Evolutionary conservation across 1,284 basidiomycete species (phyloP).

Genomic region (Hortiboletus rubellus): DNA sequence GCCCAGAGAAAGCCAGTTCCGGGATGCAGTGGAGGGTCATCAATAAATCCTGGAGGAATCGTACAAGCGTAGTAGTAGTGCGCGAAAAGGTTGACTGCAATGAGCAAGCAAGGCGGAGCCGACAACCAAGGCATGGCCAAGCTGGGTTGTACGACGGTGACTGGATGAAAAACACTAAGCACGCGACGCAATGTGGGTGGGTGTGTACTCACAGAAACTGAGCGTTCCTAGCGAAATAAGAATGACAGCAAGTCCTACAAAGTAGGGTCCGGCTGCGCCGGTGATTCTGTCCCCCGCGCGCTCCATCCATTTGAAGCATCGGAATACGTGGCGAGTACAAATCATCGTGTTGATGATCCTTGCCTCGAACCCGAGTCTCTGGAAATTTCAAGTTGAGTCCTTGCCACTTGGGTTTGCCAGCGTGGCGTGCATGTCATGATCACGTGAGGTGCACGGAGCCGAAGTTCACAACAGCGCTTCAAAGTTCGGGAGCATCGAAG

Average conservation of each 20-base stretch:
- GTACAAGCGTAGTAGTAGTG: slow-evolving; percentile 88
- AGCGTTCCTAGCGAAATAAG: slow-evolving; percentile 70
- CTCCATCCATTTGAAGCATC: slow-evolving; percentile 85
- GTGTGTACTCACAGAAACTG: slow-evolving; percentile 73
- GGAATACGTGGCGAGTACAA: slow-evolving; percentile 67
- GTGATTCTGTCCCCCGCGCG: slow-evolving; percentile 77
- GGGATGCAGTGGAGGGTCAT: slow-evolving; percentile 36
- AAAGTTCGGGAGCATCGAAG: too few relatives aligned
- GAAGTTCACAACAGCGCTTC: too few relatives aligned
- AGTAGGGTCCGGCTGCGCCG: slow-evolving; percentile 88
- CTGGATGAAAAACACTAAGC: slow-evolving; percentile 40
- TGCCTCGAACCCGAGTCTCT: neutral
- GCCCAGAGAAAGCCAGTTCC: slow-evolving; percentile 57
- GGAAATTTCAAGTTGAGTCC: neutral
- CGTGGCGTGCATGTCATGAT: too few relatives aligned
- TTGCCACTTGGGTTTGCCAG: neutral
- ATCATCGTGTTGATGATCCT: slow-evolving; percentile 35
- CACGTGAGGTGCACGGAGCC: too few relatives aligned
- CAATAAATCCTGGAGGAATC: slow-evolving; percentile 70
- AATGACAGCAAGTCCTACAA: slow-evolving; percentile 75
- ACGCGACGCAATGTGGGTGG: neutral
- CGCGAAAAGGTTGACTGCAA: slow-evolving; percentile 73
- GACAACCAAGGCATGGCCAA: slow-evolving; percentile 56
- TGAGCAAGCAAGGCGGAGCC: slow-evolving; percentile 67
- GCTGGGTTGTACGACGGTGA: slow-evolving; percentile 68